These are phyloP conservation scores for Escallonia herrerae DNA, from an alignment of 129 eudicot species.

Conservation along the genomic window DNA sequence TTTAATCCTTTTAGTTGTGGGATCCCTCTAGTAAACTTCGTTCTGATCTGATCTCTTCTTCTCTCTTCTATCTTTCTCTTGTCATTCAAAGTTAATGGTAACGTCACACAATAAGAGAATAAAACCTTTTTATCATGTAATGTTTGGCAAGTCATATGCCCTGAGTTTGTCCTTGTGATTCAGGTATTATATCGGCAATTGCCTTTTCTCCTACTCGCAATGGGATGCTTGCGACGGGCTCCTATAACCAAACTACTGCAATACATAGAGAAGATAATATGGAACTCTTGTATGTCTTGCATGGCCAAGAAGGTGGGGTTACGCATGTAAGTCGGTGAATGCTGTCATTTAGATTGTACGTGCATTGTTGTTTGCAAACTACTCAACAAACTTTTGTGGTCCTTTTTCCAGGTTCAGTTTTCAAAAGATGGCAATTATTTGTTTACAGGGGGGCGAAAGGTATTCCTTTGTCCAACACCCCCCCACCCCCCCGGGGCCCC, in stretches of 20 bases:
- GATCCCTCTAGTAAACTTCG: no score
- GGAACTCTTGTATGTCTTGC: conserved; percentile 82
- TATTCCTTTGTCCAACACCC: not conserved
- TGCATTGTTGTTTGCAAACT: conserved; percentile 1
- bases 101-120: no score
- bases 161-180: conserved; percentile 3
- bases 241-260: conserved; percentile 85
- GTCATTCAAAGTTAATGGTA: no score
- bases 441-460: conserved; percentile 93
- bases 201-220: conserved; percentile 78
- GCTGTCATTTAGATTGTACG: not conserved
- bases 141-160: not conserved
- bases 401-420: conserved; percentile 67
- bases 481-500: no score
- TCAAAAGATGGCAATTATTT: conserved; percentile 91
- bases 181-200: conserved; percentile 89
- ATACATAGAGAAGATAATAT: conserved; percentile 87
- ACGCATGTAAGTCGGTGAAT: conserved; percentile 74
- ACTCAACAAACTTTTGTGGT: not conserved
- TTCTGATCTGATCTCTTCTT: no score
- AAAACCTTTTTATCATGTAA: no score
- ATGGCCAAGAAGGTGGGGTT: conserved; percentile 99
- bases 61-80: no score
- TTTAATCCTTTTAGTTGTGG: no score
- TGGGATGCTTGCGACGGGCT: conserved; percentile 90